phyloP scores from a whole-genome alignment of 768 basidiomycete species.

The Postia placenta region DNA sequence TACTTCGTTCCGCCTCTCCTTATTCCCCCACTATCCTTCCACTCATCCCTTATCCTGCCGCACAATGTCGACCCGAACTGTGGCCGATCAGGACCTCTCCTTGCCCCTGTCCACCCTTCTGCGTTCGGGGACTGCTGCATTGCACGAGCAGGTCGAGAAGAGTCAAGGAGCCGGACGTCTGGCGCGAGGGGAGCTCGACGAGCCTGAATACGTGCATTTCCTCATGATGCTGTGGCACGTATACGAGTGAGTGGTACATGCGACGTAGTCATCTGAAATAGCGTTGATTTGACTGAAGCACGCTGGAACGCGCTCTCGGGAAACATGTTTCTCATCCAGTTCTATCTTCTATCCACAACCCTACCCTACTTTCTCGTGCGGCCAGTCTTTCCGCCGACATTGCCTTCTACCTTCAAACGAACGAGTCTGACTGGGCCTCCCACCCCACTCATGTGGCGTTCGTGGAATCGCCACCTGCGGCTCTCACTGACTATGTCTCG shows the following conservation, averaged over 20 bases:
- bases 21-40: neutral
- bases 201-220: slow-evolving; percentile 62
- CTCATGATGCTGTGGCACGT: slow-evolving; percentile 77
- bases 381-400: slow-evolving; percentile 62
- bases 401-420: slow-evolving; percentile 45
- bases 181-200: slow-evolving; percentile 50
- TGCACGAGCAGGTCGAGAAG: slow-evolving; percentile 54
- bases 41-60: neutral
- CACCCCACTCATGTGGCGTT: slow-evolving; percentile 49
- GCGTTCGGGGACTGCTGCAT: slow-evolving; percentile 32
- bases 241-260: slow-evolving; percentile 50
- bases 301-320: slow-evolving; percentile 52
- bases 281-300: slow-evolving; percentile 26
- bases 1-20: neutral
- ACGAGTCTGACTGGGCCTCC: slow-evolving; percentile 48
- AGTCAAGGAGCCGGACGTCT: slow-evolving; percentile 53
- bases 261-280: neutral
- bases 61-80: neutral
- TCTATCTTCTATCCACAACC: slow-evolving; percentile 67
- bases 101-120: slow-evolving; percentile 33
- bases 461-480: slow-evolving; percentile 37
- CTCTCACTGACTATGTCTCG: slow-evolving; percentile 45
- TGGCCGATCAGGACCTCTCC: slow-evolving; percentile 20
- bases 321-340: slow-evolving; percentile 55
- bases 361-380: slow-evolving; percentile 58